Evolutionary conservation across 169 alveolate genomes (phyloP).

Genomic region (Plasmodium vivax): DNA sequence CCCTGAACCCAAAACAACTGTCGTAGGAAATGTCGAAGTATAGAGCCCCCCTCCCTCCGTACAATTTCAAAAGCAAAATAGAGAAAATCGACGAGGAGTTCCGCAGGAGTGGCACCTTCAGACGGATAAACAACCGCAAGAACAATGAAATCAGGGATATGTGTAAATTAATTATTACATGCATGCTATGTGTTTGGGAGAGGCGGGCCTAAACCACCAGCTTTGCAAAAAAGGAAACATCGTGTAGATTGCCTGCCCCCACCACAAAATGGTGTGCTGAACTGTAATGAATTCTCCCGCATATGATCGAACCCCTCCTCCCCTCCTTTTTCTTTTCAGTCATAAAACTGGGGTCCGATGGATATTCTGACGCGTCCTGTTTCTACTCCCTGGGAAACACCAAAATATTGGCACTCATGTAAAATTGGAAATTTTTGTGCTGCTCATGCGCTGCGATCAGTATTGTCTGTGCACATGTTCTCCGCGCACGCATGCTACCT

Average conservation of each 20-base stretch:
- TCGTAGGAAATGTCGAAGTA: conserved; percentile 30
- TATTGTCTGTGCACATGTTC: neutral
- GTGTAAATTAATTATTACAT: conserved; percentile 24
- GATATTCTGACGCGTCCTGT: conserved; percentile 61
- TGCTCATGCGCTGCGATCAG: neutral
- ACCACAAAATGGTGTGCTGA: neutral
- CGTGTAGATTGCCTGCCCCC: neutral
- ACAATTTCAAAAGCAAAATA: conserved; percentile 49
- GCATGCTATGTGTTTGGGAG: neutral
- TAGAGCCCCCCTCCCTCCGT: conserved; percentile 62
- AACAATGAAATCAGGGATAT: conserved; percentile 69
- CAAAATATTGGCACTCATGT: conserved; percentile 38
- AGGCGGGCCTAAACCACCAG: neutral
- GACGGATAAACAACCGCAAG: conserved; percentile 54
- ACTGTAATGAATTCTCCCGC: neutral
- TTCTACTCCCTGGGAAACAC: conserved; percentile 65
- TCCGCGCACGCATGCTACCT: neutral
- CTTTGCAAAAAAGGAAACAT: neutral
- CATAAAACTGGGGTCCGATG: conserved; percentile 66
- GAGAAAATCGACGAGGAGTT: conserved; percentile 53
- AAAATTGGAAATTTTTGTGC: neutral
- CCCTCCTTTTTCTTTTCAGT: neutral
- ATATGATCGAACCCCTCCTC: neutral
- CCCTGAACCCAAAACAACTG: conserved; percentile 2
- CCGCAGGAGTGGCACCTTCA: conserved; percentile 36